phyloP scores from a whole-genome alignment of 768 basidiomycete species.

The Rubroboletus satanas region DNA sequence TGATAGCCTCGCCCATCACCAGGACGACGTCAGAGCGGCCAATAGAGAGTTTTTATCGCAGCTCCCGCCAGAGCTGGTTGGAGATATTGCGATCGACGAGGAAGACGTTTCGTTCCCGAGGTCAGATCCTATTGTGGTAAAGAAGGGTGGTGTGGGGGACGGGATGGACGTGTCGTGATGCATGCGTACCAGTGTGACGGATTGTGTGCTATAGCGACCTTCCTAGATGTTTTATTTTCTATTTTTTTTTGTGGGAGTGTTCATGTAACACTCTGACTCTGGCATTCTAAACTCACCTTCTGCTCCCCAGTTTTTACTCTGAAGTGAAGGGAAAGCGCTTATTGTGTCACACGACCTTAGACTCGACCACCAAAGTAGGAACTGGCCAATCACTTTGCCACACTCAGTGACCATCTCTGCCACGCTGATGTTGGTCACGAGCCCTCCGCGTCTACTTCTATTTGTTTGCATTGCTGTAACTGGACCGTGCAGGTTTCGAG shows the following conservation, averaged over 20 bases:
- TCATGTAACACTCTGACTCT: background rate
- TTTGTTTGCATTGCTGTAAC: too few relatives aligned
- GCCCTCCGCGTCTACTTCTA: too few relatives aligned
- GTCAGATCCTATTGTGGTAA: background rate
- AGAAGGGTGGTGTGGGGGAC: background rate
- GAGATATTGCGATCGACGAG: conserved; percentile 20
- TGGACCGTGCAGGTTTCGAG: too few relatives aligned
- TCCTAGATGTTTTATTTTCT: background rate
- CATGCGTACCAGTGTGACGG: background rate
- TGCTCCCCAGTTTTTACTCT: background rate
- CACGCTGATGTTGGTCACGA: too few relatives aligned
- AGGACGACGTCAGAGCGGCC: conserved; percentile 36
- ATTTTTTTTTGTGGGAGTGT: background rate
- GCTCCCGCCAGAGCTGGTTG: conserved; percentile 30
- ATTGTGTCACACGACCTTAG: too few relatives aligned
- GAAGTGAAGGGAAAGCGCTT: background rate
- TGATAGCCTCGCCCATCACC: too few relatives aligned
- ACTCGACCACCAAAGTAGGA: fast-evolving
- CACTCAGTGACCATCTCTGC: too few relatives aligned
- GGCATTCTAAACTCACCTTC: too few relatives aligned
- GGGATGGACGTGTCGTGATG: conserved; percentile 18
- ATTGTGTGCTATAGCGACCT: background rate
- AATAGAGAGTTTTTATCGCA: conserved; percentile 36
- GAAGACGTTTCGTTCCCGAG: background rate
- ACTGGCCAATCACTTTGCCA: too few relatives aligned